Evolutionary conservation across 108 stramenopile species (phyloP), one percentile per base, ranked within the genome.

Genomic region (Aurantiochytrium sp.): DNA sequence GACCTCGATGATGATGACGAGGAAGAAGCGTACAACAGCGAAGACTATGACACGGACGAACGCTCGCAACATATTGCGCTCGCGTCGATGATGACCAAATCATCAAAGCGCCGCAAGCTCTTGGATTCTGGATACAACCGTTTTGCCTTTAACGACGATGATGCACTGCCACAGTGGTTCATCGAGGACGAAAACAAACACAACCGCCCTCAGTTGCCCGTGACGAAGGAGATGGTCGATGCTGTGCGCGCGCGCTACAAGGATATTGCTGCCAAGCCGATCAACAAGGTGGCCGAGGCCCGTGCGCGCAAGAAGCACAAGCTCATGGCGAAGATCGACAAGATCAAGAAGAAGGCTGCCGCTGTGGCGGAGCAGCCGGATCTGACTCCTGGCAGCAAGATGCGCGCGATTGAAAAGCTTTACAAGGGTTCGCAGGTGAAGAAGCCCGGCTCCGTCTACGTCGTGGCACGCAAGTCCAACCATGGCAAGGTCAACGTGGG

Each of bases 61-160:
- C 95, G 96, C 59, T 96, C 96, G 2, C 90, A 95, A 71, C 97
- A 97, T 5, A 91, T 99, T 29, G 98, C 98, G 0, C 72, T 99
- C 58, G 99, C 97, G 35, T 97, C 98, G 35, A 97, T 98, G 97
- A 98, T 99, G 96, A 92, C 98, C 8, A 94, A 97, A 4, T 94
- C 96, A 87, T 95, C 96, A 58, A 97, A 97, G 76, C 96, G 96
- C 28, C 98, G 98, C 91, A 96, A 97, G 23, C 88, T 93, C 21
- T 96, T 99, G 5, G 99, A 99, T 92, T 98, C 98, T 4, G 96
- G 96, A 4, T 99, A 99, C 96, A 99, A 99, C 91, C 97, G 99
- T 0, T 99, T 91, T 90, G 97, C 98, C 23, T 99, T 97, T 97
- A 99, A 99, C 92, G 99, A 99, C 91, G 96, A 97, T 3, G 72